These are phyloP conservation scores for Oidiodendron maius DNA, from an alignment of 495 filamentous ascomycete species.

Conservation along the genomic window DNA sequence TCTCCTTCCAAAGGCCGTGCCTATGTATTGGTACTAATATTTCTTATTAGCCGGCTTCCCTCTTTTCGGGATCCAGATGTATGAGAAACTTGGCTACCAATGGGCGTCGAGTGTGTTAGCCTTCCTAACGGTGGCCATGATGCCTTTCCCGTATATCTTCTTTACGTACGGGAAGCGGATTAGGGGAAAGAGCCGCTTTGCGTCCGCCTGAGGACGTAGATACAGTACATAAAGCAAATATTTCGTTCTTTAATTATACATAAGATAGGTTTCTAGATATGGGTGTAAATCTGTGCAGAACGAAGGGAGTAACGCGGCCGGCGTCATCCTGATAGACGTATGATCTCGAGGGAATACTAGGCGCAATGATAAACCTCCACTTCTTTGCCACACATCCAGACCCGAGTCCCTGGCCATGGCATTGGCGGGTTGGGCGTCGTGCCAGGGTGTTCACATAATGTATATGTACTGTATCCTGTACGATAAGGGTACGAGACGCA, in stretches of 20 bases:
- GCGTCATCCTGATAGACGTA: no score
- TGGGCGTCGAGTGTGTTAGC: conserved; percentile 46
- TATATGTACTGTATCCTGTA: no score
- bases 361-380: no score
- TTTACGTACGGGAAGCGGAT: conserved; percentile 39
- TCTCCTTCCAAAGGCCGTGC: neutral
- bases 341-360: no score
- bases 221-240: neutral
- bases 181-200: conserved; percentile 43
- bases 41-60: conserved; percentile 34
- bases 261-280: no score
- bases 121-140: conserved; percentile 40
- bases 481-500: no score
- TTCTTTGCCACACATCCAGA: no score
- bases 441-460: no score
- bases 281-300: neutral
- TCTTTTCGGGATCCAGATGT: conserved; percentile 47
- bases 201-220: conserved; percentile 11
- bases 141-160: conserved; percentile 40
- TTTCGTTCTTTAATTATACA: neutral
- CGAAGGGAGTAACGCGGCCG: neutral
- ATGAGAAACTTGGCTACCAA: conserved; percentile 39
- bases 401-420: no score
- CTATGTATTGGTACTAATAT: conserved; percentile 15
- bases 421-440: no score